Percentiles rank a stretch among this genome's conserved stretches.
These are phyloP conservation scores for Pachysandra terminalis DNA, from an alignment of 164 flowering plant species.

Conservation along the genomic window DNA sequence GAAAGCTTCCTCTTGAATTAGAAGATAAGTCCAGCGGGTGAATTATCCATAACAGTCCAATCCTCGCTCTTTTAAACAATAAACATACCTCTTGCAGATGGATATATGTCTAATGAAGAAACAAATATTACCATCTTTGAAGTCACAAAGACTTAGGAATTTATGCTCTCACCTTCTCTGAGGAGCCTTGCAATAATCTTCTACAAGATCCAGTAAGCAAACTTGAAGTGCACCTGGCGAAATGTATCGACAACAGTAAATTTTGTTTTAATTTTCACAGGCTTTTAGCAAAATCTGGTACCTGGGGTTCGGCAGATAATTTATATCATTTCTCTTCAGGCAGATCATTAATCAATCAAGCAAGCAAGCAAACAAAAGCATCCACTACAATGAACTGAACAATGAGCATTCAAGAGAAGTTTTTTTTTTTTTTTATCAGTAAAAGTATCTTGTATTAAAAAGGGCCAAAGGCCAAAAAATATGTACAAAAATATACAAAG, in stretches of 20 bases:
- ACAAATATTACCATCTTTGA: not conserved
- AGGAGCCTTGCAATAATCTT: not conserved
- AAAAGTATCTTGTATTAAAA: no score
- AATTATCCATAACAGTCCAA: no score
- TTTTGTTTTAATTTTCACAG: not conserved
- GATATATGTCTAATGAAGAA: not conserved
- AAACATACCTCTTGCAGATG: not conserved
- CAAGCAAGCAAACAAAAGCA: not conserved
- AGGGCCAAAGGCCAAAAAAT: no score
- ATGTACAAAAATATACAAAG: no score
- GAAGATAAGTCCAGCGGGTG: no score
- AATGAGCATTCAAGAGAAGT: no score
- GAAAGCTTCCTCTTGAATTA: no score
- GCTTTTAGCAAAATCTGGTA: not conserved
- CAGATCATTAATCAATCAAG: not conserved
- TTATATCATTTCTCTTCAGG: not conserved
- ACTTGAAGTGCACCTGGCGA: not conserved
- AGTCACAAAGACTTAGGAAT: not conserved
- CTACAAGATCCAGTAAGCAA: not conserved
- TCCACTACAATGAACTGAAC: not conserved
- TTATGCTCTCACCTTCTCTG: not conserved
- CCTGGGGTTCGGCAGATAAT: no score
- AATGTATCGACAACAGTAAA: not conserved
- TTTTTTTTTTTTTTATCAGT: no score
- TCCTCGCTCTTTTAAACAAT: no score